Conservation (phyloP, 2,329 filamentous ascomycete species). For the Diaporthe batatas region DNA sequence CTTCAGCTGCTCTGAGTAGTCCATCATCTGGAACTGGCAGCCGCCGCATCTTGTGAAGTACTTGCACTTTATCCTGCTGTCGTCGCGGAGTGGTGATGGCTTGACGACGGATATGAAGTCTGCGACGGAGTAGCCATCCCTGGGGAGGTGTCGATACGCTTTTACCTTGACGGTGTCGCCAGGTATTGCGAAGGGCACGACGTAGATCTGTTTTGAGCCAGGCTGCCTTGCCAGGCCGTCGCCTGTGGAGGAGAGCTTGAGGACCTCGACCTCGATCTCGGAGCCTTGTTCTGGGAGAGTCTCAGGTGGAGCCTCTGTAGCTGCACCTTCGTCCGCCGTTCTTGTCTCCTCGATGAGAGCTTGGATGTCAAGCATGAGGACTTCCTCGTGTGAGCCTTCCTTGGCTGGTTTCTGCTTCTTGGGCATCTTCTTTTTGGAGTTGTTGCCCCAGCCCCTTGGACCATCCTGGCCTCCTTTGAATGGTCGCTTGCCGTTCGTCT, state of each 20-base stretch:
- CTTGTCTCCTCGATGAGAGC: constrained; percentile 63
- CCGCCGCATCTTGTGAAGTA: constrained; percentile 92
- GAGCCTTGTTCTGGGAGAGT: constrained; percentile 74
- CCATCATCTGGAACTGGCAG: constrained; percentile 98
- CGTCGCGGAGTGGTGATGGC: constrained; percentile 82
- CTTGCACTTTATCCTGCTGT: constrained; percentile 80
- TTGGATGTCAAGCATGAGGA: constrained; percentile 74
- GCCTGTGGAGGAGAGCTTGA: constrained; percentile 88
- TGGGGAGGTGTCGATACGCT: constrained; percentile 77
- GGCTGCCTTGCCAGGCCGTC: constrained; percentile 86
- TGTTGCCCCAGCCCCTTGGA: not conserved
- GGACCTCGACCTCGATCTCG: constrained; percentile 86
- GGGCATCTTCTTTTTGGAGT: constrained; percentile 68
- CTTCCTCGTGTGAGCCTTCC: constrained; percentile 75
- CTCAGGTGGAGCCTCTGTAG: constrained; percentile 45
- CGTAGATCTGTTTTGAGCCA: constrained; percentile 78
- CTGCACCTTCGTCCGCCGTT: constrained; percentile 47
- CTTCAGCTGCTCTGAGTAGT: constrained; percentile 85
- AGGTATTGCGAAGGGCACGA: constrained; percentile 89
- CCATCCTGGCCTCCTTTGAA: constrained; percentile 31
- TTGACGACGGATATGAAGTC: constrained; percentile 85
- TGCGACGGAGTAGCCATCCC: constrained; percentile 78
- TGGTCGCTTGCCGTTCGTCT: constrained; percentile 34
- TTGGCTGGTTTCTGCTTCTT: constrained; percentile 66
- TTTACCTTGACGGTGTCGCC: constrained; percentile 86